phyloP scores from a whole-genome alignment of 139 green algal genomes.

The Trebouxia sp. region DNA sequence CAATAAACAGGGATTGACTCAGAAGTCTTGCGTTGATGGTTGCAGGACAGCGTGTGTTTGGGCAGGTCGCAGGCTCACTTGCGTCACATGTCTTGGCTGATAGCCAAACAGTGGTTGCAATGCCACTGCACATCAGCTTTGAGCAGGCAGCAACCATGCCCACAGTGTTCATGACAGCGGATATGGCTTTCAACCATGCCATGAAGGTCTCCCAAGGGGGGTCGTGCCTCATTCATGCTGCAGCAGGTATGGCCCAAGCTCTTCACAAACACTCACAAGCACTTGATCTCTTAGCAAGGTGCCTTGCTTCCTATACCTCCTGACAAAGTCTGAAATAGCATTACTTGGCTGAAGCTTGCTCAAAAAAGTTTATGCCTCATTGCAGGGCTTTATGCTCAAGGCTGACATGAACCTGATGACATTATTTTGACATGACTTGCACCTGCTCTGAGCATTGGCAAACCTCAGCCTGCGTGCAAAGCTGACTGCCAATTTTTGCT shows the following conservation, averaged over 20 bases:
- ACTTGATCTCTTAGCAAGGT: too few species aligned
- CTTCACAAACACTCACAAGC: too few species aligned
- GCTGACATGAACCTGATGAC: too few species aligned
- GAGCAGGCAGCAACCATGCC: conserved; percentile 33
- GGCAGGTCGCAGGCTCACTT: conserved; percentile 26
- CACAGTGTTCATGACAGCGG: conserved; percentile 40
- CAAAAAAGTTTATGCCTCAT: too few species aligned
- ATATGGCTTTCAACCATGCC: conserved; percentile 15
- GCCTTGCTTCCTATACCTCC: too few species aligned
- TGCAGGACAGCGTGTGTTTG: conserved; percentile 35
- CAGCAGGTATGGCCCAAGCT: conserved; percentile 28
- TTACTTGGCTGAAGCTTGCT: too few species aligned
- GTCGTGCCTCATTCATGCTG: conserved; percentile 28
- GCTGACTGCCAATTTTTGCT: too few species aligned
- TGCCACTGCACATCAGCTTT: background rate
- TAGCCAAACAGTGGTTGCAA: background rate
- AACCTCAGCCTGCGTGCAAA: too few species aligned
- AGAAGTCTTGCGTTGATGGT: background rate
- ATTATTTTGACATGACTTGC: too few species aligned
- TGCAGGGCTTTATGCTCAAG: too few species aligned
- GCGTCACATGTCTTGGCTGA: conserved; percentile 15
- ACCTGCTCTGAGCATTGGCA: too few species aligned
- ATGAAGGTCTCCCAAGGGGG: background rate
- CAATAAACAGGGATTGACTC: background rate
- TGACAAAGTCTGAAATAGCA: too few species aligned